Percentiles rank a stretch among this genome's conserved stretches.
phyloP scores from a whole-genome alignment of 345 rosid genomes.

The Citrus mangshanensis region DNA sequence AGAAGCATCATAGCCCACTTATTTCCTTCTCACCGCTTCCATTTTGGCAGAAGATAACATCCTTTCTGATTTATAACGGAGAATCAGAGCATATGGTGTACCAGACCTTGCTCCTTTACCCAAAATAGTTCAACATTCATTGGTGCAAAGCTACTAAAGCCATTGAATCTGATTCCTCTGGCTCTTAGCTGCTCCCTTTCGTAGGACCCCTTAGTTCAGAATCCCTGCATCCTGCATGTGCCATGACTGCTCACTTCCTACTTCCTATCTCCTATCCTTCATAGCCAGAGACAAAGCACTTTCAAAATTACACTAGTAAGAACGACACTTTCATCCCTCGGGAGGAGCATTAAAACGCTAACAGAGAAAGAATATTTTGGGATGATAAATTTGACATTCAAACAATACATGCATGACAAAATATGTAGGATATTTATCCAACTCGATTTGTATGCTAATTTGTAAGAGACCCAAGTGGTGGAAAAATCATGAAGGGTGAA shows the following conservation, averaged over 20 bases:
- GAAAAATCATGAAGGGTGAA: too few species aligned
- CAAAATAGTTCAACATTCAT: slow-evolving; percentile 14
- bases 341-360: background rate
- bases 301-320: background rate
- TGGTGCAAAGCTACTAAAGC: slow-evolving; percentile 7
- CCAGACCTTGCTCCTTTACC: slow-evolving; percentile 8
- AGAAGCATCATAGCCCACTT: background rate
- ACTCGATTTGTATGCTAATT: too few species aligned
- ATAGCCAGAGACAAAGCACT: slow-evolving; percentile 9
- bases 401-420: too few species aligned
- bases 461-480: too few species aligned
- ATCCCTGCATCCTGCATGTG: slow-evolving; percentile 44
- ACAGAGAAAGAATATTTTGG: background rate
- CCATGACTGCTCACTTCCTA: slow-evolving; percentile 18
- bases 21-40: slow-evolving; percentile 2
- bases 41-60: background rate
- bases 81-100: slow-evolving; percentile 13
- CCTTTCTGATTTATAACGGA: slow-evolving; percentile 10
- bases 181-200: slow-evolving; percentile 6
- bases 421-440: too few species aligned
- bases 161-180: slow-evolving; percentile 21
- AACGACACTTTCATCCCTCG: too few species aligned
- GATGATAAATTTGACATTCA: too few species aligned
- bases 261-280: slow-evolving; percentile 1
- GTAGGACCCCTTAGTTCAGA: slow-evolving; percentile 38